Evolutionary conservation across 2,329 filamentous ascomycete species (phyloP).

Genomic region (Scedosporium aurantiacum): DNA sequence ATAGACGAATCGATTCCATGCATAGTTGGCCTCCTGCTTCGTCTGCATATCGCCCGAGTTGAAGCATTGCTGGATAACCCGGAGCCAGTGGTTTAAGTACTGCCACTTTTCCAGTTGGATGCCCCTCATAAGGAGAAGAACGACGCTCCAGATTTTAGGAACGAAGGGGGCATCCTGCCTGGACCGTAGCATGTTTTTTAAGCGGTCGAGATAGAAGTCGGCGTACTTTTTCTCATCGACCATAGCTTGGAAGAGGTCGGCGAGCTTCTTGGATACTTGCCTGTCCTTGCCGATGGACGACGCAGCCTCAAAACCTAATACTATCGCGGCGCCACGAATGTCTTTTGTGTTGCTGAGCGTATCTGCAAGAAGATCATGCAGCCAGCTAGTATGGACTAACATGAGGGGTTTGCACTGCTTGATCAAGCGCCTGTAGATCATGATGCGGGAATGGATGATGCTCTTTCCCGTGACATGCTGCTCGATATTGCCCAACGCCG

Average conservation of each 20-base stretch:
- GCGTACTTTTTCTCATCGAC: constrained; percentile 50
- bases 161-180: constrained; percentile 37
- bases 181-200: constrained; percentile 30
- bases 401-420: constrained; percentile 62
- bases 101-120: constrained; percentile 55
- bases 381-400: constrained; percentile 63
- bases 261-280: constrained; percentile 53
- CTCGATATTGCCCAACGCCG: constrained; percentile 60
- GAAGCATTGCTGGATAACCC: constrained; percentile 71
- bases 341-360: constrained; percentile 72
- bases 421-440: constrained; percentile 68
- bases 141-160: constrained; percentile 79
- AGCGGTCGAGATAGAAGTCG: constrained; percentile 54
- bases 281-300: constrained; percentile 59
- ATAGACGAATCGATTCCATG: constrained; percentile 79
- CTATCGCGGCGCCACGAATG: constrained; percentile 62
- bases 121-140: constrained; percentile 66
- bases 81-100: constrained; percentile 63
- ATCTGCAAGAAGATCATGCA: constrained; percentile 69
- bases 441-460: constrained; percentile 64
- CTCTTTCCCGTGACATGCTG: constrained; percentile 68
- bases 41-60: constrained; percentile 63
- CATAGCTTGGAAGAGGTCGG: constrained; percentile 47
- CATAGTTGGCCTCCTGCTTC: constrained; percentile 66
- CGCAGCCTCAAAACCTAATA: constrained; percentile 60